Base-by-base conservation (phyloP, 202 grass and related monocot species). In the Setaria viridis region DNA sequence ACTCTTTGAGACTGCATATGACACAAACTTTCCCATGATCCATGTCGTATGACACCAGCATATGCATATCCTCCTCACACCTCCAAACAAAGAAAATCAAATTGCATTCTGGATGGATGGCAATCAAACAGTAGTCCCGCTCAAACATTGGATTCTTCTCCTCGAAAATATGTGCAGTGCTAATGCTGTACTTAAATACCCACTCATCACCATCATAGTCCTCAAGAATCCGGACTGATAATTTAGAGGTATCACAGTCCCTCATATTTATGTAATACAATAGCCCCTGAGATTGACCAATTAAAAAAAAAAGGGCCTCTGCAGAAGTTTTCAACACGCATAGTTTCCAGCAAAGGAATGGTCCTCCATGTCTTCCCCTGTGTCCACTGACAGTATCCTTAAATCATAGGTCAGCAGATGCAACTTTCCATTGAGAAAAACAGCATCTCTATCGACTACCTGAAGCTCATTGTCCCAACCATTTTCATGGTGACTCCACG, bases 361-460 rank as follows among this genome's bases (percentile, higher is more conserved):
- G 54, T 82, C 67, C 55, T 77, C 63, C 83, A 85, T 70, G 51
- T 59, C 4, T 78, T 84, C 0, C 62, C 62, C 35, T 2, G 10
- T 33, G 70, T 84, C 72, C 3, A 84, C 34, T 54, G 73, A 2
- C 39, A 41, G 39, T 41, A 41, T 41, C 39, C 5, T 41, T 41
- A 41, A 41, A 41, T 41, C 39, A 41, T 41, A 41, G 39, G 39
- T 41, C 39, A 41, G 39, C 39, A 41, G 39, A 41, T 51, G 25
- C 34, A 85, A 29, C 39, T 59, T 70, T n/a, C 74, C 63, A 12
- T 85, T 70, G 30, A 85, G 21, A 49, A 85, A 85, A 12, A 77
- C 83, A 10, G n/a, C 32, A 21, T 21, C 77, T 17, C 29, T 46
- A 0, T n/a, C 1, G 2, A 56, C 0, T 15, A 77, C 0, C 34